Conservation (phyloP, 164 flowering plant species). For the Sedum album region DNA sequence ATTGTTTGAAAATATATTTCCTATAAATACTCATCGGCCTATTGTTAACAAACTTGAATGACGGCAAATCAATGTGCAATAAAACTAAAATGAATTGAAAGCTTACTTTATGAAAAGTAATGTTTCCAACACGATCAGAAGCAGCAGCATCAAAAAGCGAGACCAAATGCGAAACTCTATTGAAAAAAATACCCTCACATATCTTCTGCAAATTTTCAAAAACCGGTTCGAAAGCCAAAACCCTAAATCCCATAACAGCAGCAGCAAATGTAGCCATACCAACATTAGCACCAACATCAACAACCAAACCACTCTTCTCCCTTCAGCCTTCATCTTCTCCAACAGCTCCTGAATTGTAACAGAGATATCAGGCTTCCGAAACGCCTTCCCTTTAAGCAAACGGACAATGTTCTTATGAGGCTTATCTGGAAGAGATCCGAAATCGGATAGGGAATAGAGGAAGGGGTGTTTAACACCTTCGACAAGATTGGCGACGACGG, state of each 20-base stretch:
- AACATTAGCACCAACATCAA: conserved; percentile 97
- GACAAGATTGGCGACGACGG: conserved; percentile 80
- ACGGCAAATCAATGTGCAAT: no score
- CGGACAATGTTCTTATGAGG: conserved; percentile 3
- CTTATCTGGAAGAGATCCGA: conserved; percentile 30
- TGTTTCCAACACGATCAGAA: conserved; percentile 76
- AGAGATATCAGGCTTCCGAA: conserved; percentile 73
- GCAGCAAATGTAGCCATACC: conserved; percentile 98
- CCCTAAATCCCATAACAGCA: conserved; percentile 86
- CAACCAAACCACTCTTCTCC: conserved; percentile 38
- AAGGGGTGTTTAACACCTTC: conserved; percentile 77
- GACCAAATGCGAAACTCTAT: conserved; percentile 56
- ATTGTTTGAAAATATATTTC: no score
- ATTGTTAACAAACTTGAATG: no score
- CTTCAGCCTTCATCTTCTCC: conserved; percentile 66
- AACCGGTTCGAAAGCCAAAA: conserved; percentile 90
- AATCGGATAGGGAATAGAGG: conserved; percentile 76
- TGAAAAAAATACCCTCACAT: conserved; percentile 88
- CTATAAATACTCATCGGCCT: no score
- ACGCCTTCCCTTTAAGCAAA: conserved; percentile 56
- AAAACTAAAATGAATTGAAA: no score
- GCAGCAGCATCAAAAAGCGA: conserved; percentile 84
- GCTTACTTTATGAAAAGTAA: conserved; percentile 84
- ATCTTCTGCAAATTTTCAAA: conserved; percentile 94
- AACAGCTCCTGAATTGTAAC: conserved; percentile 46